Base-by-base conservation (phyloP, 352 stramenopile species). In the Globisporangium viniferum region DNA sequence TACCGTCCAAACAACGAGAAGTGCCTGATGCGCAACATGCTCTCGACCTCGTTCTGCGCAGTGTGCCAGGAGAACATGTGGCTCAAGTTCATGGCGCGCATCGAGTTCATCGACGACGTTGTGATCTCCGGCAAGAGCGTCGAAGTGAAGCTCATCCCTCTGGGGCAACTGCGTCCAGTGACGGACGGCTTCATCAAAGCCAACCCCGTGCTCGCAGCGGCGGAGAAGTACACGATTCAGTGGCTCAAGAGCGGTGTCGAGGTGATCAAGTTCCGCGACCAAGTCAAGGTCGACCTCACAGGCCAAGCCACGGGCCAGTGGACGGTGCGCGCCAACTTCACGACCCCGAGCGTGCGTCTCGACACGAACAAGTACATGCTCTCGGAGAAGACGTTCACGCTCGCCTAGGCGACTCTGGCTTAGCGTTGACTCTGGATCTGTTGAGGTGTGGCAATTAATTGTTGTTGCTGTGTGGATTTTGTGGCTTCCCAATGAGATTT, bases 1-100 rank as follows among this genome's bases (percentile, higher is more conserved):
- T 73, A 70, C 33, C 76, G 76, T 15, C 76, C 76, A 10, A 59
- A 72, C 65, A 74, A 75, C 67, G 72, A 80, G 59, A 71, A 61
- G 41, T 82, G 76, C 67, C 55, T 80, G 44, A 80, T 82, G 76
- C 76, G 76, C 66, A 78, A 82, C 73, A 79, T 82, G 70, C 64
- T 46, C 36, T 76, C 71, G 61, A 67, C 67, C 1, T 35, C n/a
- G 29, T 82, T 82, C 55, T 82, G 76, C 71, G 14, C 20, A n/a
- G 69, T 79, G 44, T 82, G 76, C 63, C 67, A 75, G 22, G 73
- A 80, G 66, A 78, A 78, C 56, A 78, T 81, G 70, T 81, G 74
- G 74, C 69, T 57, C 33, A 20, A 76, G 62, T 77, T 81, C 64
- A 22, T 81, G 12, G 62, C 60, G 48, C 74, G 74, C 9, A 57